Conservation (phyloP, 2,329 filamentous ascomycete species). For the Fusarium redolens region DNA sequence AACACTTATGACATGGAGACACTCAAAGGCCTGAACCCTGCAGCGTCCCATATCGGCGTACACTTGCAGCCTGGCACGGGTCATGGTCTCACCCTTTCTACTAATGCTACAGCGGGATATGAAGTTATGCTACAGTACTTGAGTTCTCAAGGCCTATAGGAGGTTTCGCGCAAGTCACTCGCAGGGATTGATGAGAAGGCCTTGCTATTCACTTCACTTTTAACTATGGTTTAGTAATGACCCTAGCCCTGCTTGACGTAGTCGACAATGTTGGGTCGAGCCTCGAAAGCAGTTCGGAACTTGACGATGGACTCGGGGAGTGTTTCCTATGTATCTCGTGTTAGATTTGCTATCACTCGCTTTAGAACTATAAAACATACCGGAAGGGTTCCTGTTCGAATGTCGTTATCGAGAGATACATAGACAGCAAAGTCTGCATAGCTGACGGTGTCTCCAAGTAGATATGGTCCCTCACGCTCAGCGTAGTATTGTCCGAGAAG, state of each 20-base stretch:
- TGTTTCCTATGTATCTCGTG: neutral
- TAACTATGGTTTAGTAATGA: fast-evolving
- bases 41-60: neutral
- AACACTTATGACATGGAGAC: neutral
- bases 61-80: neutral
- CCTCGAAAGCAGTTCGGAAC: constrained; percentile 9
- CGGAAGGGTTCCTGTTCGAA: constrained; percentile 47
- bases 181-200: fast-evolving
- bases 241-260: constrained; percentile 1
- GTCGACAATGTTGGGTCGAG: neutral
- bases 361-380: constrained; percentile 42
- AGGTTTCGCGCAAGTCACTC: neutral
- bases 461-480: constrained; percentile 48
- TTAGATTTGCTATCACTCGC: fast-evolving
- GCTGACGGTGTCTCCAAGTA: constrained; percentile 51
- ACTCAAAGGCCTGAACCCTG: neutral
- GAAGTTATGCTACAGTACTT: neutral
- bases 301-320: constrained; percentile 2
- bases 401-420: constrained; percentile 54
- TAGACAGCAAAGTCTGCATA: constrained; percentile 55
- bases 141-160: neutral
- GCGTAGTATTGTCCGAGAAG: constrained; percentile 48
- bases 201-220: fast-evolving
- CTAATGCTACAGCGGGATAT: neutral
- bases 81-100: neutral